Evolutionary conservation across 1,284 basidiomycete species (phyloP).

Genomic region (Papiliotrema nemorosa): DNA sequence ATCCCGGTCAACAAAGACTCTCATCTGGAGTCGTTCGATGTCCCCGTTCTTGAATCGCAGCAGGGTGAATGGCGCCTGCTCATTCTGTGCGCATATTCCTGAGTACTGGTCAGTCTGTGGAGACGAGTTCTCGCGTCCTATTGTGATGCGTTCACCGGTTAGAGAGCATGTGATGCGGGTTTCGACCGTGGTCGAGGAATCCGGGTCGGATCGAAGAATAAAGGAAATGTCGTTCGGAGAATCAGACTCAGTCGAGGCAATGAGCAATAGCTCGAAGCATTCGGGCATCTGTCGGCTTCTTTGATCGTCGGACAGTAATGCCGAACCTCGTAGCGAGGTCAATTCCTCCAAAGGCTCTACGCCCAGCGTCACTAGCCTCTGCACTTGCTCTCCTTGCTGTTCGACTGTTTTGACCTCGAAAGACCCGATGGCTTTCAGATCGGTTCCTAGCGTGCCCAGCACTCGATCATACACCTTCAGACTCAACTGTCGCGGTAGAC

Average conservation of each 20-base stretch:
- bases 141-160: not conserved
- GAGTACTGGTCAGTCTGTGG: no score
- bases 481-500: conserved; percentile 21
- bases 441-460: not conserved
- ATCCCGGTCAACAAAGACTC: conserved; percentile 34
- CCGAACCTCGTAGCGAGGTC: not conserved
- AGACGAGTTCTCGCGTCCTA: conserved; percentile 4
- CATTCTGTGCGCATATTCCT: no score
- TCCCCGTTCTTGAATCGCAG: conserved; percentile 4
- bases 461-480: conserved; percentile 5
- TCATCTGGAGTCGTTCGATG: conserved; percentile 23
- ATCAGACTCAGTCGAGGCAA: not conserved
- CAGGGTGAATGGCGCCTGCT: conserved; percentile 10
- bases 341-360: conserved; percentile 13
- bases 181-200: not conserved
- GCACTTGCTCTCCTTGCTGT: not conserved
- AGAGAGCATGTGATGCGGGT: conserved; percentile 10
- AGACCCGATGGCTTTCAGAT: conserved; percentile 5
- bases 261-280: not conserved
- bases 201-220: not conserved
- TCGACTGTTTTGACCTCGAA: conserved; percentile 4
- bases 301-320: not conserved
- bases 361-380: conserved; percentile 14
- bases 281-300: conserved; percentile 3
- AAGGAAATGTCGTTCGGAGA: no score